Evolutionary conservation across 2,329 filamentous ascomycete species (phyloP).

Genomic region (Aschersonia sp.): DNA sequence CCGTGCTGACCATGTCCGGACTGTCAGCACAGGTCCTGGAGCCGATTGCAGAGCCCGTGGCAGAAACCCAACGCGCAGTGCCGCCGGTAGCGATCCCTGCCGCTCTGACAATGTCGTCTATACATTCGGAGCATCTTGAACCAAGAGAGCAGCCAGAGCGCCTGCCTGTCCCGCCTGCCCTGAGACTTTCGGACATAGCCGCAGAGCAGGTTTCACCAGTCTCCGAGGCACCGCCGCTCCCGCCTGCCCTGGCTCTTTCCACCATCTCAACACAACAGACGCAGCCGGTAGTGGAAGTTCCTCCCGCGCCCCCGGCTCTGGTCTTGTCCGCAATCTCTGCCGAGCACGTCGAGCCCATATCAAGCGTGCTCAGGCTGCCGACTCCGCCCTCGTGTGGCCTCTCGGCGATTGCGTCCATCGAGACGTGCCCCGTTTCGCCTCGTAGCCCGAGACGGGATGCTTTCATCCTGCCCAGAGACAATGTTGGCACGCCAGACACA

Average conservation of each 20-base stretch:
- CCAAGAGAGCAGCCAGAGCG: constrained; percentile 16
- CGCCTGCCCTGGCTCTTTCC: constrained; percentile 14
- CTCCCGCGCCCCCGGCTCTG: constrained; percentile 19
- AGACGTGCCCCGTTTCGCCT: constrained; percentile 29
- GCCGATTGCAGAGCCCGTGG: constrained; percentile 12
- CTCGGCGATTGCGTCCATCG: constrained; percentile 28
- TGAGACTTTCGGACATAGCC: constrained; percentile 20
- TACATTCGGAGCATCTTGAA: constrained; percentile 17
- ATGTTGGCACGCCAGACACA: constrained; percentile 20
- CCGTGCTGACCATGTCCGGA: constrained; percentile 10
- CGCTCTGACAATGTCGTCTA: constrained; percentile 14
- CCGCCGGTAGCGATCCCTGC: not conserved
- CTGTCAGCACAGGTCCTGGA: constrained; percentile 12
- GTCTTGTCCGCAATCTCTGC: constrained; percentile 12
- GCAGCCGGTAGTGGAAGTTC: constrained; percentile 6
- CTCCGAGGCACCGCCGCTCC: constrained; percentile 10
- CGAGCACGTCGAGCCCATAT: constrained; percentile 21
- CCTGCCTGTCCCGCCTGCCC: constrained; percentile 6
- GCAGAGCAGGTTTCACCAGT: constrained; percentile 23
- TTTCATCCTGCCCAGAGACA: constrained; percentile 39
- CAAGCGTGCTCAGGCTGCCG: constrained; percentile 9
- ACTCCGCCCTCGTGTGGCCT: constrained; percentile 21
- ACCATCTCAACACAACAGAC: constrained; percentile 18
- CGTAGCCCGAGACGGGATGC: constrained; percentile 39
- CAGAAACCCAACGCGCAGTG: not conserved